These are phyloP conservation scores for Fomitopsis betulina DNA, from an alignment of 1,284 basidiomycete genomes.

Conservation along the genomic window DNA sequence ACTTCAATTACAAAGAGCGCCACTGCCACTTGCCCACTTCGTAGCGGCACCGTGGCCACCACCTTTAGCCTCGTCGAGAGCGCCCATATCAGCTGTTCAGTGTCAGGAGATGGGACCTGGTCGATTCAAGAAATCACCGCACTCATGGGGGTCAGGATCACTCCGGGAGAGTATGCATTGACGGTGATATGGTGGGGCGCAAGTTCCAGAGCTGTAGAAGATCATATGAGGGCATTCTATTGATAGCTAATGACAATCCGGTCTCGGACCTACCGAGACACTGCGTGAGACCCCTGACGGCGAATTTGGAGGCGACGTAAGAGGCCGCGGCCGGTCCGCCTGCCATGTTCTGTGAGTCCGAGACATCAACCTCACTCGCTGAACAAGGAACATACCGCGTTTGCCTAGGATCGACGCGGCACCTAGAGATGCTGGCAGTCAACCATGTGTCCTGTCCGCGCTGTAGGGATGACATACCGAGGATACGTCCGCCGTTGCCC, in stretches of 20 bases:
- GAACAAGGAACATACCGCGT: constrained; percentile 2
- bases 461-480: constrained; percentile 10
- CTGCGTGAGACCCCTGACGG: constrained; percentile 24
- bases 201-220: constrained; percentile 12
- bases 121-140: background rate
- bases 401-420: constrained; percentile 16
- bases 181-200: constrained; percentile 15
- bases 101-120: background rate
- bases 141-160: constrained; percentile 15
- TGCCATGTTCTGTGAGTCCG: background rate
- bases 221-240: background rate
- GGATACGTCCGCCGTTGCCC: constrained; percentile 23
- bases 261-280: constrained; percentile 7
- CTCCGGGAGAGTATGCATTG: constrained; percentile 16
- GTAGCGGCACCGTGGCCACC: constrained; percentile 1
- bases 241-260: background rate
- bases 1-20: no score
- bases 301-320: constrained; percentile 23
- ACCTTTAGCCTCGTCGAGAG: background rate
- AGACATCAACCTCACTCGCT: background rate
- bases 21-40: background rate
- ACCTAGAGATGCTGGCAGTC: constrained; percentile 3
- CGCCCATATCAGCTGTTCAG: background rate
- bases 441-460: background rate
- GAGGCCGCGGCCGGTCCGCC: constrained; percentile 4